Conservation (phyloP, 2,329 filamentous ascomycete genomes). For the Blumeria hordei region DNA sequence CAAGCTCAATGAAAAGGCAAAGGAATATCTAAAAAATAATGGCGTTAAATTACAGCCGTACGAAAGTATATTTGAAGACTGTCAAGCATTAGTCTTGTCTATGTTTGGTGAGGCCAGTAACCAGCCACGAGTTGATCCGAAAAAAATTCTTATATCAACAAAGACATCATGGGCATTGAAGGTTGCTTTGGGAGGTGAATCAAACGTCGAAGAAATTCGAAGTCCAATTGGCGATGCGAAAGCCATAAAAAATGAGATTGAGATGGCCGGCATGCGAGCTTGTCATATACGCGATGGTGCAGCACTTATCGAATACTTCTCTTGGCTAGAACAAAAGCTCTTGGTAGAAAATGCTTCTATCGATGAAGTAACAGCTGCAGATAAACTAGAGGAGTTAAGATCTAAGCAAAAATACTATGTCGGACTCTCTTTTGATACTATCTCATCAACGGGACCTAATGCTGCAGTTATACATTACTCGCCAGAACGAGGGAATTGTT, state of each 20-base stretch:
- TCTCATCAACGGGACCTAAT: constrained; percentile 66
- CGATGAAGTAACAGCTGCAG: constrained; percentile 77
- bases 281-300: constrained; percentile 89
- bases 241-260: constrained; percentile 76
- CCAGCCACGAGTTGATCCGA: constrained; percentile 12
- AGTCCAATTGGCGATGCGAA: constrained; percentile 81
- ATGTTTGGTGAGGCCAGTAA: constrained; percentile 16
- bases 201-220: constrained; percentile 61
- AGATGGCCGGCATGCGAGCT: constrained; percentile 76
- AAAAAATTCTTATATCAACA: constrained; percentile 66
- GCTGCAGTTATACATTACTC: constrained; percentile 93
- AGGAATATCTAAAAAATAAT: constrained; percentile 41
- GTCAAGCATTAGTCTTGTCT: constrained; percentile 33
- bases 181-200: constrained; percentile 62
- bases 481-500: constrained; percentile 60
- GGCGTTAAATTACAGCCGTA: constrained; percentile 63
- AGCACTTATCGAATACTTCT: constrained; percentile 76
- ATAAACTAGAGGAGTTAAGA: constrained; percentile 63
- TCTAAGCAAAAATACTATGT: constrained; percentile 49
- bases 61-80: constrained; percentile 53
- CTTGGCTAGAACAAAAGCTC: constrained; percentile 85
- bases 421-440: constrained; percentile 83
- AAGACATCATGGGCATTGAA: constrained; percentile 85
- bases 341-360: constrained; percentile 45
- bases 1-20: constrained; percentile 48